Conservation (phyloP, 352 stramenopile genomes). For the Halophytophthora batemanensis region DNA sequence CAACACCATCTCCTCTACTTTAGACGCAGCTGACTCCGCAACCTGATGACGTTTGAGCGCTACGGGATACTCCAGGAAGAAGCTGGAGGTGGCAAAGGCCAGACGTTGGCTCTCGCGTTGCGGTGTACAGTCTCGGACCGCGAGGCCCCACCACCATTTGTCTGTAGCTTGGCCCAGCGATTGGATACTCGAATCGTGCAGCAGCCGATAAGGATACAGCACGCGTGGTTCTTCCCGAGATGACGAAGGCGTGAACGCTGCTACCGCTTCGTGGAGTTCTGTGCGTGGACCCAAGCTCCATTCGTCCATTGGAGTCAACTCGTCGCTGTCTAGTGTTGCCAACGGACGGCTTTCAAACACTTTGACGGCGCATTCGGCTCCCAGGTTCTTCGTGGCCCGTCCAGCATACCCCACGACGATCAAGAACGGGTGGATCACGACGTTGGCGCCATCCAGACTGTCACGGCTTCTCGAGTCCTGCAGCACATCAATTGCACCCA, state of each 20-base stretch:
- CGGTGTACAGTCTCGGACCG: slow-evolving; percentile 39
- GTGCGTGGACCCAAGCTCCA: slow-evolving; percentile 17
- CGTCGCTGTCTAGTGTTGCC: slow-evolving; percentile 15
- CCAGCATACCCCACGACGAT: slow-evolving; percentile 18
- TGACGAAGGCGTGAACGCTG: slow-evolving; percentile 11
- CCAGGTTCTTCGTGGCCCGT: slow-evolving; percentile 3
- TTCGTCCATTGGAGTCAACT: slow-evolving; percentile 30
- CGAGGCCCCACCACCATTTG: slow-evolving; percentile 24
- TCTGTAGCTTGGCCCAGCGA: neutral
- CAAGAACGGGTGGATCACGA: slow-evolving; percentile 26
- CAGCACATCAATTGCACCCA: slow-evolving; percentile 20
- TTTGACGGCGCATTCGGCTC: slow-evolving; percentile 20
- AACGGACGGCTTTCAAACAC: slow-evolving; percentile 34
- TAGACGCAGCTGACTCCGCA: slow-evolving; percentile 1
- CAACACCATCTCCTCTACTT: slow-evolving; percentile 16
- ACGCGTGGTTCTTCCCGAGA: slow-evolving; percentile 7
- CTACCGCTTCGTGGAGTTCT: slow-evolving; percentile 9
- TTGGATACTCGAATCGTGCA: neutral
- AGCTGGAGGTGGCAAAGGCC: slow-evolving; percentile 9
- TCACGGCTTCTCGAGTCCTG: neutral
- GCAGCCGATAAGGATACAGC: slow-evolving; percentile 16
- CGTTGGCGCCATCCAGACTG: neutral
- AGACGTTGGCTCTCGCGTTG: slow-evolving; percentile 23
- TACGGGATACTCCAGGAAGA: neutral
- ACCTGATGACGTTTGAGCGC: slow-evolving; percentile 4